Base-by-base conservation (phyloP, 345 rosid species). In the Murraya paniculata region DNA sequence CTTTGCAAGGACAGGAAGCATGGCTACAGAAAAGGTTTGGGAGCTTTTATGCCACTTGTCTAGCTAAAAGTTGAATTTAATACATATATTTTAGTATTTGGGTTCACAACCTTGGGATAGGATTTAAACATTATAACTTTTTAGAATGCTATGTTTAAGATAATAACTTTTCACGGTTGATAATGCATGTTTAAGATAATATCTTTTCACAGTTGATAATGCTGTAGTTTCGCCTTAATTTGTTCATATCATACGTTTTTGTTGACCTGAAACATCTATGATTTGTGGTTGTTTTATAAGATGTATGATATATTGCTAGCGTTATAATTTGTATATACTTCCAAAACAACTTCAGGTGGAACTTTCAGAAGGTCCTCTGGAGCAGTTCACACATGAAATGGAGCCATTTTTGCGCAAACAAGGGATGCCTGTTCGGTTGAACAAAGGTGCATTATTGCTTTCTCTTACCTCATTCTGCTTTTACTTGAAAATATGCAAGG, bases 361-460 rank as follows among this genome's bases (percentile, higher is more conserved):
- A 81, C 90, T 94, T 30, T 78, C 80, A 72, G 97, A 91, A 81
- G 99, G 99, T 64, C 96, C 95, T 83, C 78, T 94, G 72, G 91
- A 90, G 57, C 98, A 94, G 79, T 94, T 97, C 84, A 87, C 98
- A 4, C 98, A 91, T 90, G 99, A 97, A 79, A 94, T 97, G 99
- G 99, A 97, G 87, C 99, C 99, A 8, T 85, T 90, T 71, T 77
- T 94, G 72, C 92, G 99, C 74, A 94, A 93, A 82, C 99, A 93
- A 84, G 97, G 95, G 38, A 77, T 97, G 94, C 99, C 98, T 76
- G 99, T 97, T 78, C 89, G 98, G 67, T 84, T 97, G 83, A 97
- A 93, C 88, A 91, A 85, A 88, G 98, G 99, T 96, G 45, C 50
- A 25, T 53, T 4, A 27, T 73, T 73, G 64, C 39, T 56, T 73